A percentile compares a stretch with the other conserved stretches of the same genome.
Evolutionary conservation across 345 rosid species (phyloP).

Genomic region (Eucalyptus brandiana): DNA sequence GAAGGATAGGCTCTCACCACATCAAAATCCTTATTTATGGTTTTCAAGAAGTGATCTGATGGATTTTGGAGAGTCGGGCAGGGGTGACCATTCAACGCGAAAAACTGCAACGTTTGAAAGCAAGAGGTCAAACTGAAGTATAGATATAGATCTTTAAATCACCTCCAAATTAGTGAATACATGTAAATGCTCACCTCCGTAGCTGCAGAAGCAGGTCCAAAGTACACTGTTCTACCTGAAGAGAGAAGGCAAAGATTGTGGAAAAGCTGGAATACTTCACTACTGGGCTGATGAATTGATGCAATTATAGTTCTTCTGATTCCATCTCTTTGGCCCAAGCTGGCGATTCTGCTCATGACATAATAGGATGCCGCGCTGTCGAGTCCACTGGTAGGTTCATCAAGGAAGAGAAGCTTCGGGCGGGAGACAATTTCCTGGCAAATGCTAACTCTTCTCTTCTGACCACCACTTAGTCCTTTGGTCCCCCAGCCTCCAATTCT

Average conservation of each 20-base stretch:
- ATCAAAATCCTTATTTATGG: conserved; percentile 40
- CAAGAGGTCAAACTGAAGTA: background rate
- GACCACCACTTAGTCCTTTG: conserved; percentile 51
- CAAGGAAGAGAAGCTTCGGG: conserved; percentile 40
- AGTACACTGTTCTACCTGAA: conserved; percentile 26
- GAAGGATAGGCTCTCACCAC: background rate
- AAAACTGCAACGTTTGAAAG: conserved; percentile 15
- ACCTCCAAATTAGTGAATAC: background rate
- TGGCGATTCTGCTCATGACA: conserved; percentile 28
- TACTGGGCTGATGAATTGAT: conserved; percentile 45
- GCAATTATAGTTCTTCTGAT: conserved; percentile 19
- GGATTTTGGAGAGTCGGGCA: background rate
- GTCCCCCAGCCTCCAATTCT: conserved; percentile 14
- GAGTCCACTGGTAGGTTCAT: conserved; percentile 42
- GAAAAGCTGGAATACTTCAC: conserved; percentile 26
- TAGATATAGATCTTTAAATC: background rate
- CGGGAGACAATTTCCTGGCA: conserved; percentile 39
- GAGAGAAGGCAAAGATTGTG: conserved; percentile 35
- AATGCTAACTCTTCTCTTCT: conserved; percentile 48
- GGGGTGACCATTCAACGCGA: conserved; percentile 20
- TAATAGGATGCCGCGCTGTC: conserved; percentile 46
- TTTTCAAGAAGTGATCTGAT: conserved; percentile 5
- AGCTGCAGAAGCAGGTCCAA: conserved; percentile 22
- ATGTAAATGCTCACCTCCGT: background rate
- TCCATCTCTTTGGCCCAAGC: conserved; percentile 3